Evolutionary conservation across 1,284 basidiomycete genomes (phyloP).

Genomic region (Pseudozyma hubeiensis): DNA sequence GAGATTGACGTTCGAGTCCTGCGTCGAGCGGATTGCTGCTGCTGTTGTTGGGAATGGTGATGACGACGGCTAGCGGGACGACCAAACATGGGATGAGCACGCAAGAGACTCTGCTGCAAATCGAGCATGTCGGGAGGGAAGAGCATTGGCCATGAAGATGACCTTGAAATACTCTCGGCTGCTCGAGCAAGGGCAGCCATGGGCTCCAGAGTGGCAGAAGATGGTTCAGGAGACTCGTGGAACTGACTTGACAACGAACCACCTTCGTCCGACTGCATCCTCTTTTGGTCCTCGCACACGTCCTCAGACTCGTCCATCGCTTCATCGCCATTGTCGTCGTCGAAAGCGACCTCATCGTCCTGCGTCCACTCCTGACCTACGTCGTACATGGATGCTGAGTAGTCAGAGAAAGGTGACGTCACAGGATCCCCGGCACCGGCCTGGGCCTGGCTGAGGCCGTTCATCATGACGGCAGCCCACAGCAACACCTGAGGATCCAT

Average conservation of each 20-base stretch:
- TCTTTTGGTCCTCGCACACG: neutral
- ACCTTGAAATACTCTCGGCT: neutral
- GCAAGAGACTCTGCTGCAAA: neutral
- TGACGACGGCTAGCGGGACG: neutral
- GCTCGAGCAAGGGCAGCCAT: constrained; percentile 1
- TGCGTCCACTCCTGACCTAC: neutral
- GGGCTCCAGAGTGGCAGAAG: neutral
- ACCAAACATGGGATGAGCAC: neutral
- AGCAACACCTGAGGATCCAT: constrained; percentile 1
- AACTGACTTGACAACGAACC: neutral
- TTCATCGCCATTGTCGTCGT: neutral
- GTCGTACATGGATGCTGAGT: neutral
- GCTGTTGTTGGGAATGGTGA: neutral
- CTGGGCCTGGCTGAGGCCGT: neutral
- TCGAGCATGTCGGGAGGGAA: constrained; percentile 1
- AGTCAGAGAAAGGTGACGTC: neutral
- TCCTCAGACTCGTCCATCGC: neutral
- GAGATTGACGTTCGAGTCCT: neutral
- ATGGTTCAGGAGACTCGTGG: neutral
- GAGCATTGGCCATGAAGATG: neutral
- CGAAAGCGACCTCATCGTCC: neutral
- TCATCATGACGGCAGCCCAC: constrained; percentile 5
- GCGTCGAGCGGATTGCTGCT: neutral
- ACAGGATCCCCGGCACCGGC: neutral
- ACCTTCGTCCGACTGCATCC: neutral